phyloP scores from a whole-genome alignment of 73 alveolate genomes.

The Paramecium primaurelia region DNA sequence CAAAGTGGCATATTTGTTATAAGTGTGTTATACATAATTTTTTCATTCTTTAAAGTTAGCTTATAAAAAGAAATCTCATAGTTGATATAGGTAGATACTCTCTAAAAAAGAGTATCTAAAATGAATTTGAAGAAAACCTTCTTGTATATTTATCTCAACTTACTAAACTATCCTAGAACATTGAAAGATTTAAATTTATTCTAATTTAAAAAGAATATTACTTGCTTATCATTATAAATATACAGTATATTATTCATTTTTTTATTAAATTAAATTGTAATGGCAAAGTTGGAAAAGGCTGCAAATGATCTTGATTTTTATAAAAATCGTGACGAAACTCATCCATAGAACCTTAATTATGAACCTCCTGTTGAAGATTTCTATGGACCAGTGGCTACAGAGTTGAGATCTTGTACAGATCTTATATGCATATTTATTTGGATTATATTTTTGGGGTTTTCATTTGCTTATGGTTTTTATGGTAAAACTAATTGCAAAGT shows the following conservation, averaged over 20 bases:
- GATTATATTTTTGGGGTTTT: neutral
- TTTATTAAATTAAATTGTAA: neutral
- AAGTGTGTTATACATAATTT: neutral
- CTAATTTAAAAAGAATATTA: neutral
- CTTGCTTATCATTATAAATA: neutral
- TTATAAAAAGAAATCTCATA: neutral
- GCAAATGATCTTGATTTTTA: neutral
- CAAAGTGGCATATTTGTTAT: neutral
- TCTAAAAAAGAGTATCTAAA: neutral
- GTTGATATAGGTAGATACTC: too few species aligned
- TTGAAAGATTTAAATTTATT: neutral
- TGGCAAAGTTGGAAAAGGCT: neutral
- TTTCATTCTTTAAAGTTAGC: neutral
- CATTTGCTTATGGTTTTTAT: neutral
- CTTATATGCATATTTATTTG: neutral
- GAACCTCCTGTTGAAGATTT: slow-evolving; percentile 10
- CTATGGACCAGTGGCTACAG: slow-evolving; percentile 10
- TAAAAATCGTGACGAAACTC: neutral
- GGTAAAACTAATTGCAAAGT: neutral
- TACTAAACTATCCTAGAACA: neutral
- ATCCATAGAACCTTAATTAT: neutral
- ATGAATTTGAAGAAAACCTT: neutral
- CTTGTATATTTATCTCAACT: neutral
- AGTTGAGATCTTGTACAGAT: neutral
- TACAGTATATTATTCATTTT: neutral